Evolutionary conservation across 1,284 basidiomycete genomes (phyloP), one percentile per base, ranked within the genome.

Genomic region (Rhodotorula sp.): DNA sequence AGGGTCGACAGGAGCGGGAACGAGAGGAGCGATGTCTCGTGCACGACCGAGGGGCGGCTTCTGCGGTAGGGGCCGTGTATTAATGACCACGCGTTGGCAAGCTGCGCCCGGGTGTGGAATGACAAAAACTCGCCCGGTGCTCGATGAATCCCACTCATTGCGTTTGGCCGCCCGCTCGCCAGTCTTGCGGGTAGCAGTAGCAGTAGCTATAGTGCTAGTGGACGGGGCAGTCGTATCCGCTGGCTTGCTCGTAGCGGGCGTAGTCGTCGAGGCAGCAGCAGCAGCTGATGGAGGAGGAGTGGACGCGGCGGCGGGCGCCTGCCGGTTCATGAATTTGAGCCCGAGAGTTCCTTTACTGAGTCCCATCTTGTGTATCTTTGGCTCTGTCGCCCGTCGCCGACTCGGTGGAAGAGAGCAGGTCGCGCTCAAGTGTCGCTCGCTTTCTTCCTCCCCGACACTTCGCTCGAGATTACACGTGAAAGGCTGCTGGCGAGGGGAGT

Each of bases 271-370:
- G 28, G 23, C 16, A 10, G 48, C n/a, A 8, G 62, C 23, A 12
- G 48, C 8, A 4, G 48, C n/a, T 7, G 62, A 10, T 5, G n/a
- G 12, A 4, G 62, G 10, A 3, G 62, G 3, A 5, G 55, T 38
- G 5, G 69, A 28, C 45, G 65, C 19, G 68, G 19, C 23, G 68
- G 31, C 23, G 43, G 48, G 57, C 63, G 64, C 26, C 14, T 28
- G 54, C 14, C 68, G 43, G 59, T 74, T 74, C 70, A 74, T 71
- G 62, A 72, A 74, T 62, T 70, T 72, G 56, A 73, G 72, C 2
- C 69, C 71, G n/a, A 69, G 61, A 0, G 74, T 74, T 5, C 68
- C 68, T 31, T 69, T 69, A 15, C 31, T 47, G 31, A 72, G 55
- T 19, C 60, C 56, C 18, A 49, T 54, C 55, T 64, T 15, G 50